phyloP scores from a whole-genome alignment of 2,329 filamentous ascomycete genomes.

The Onygena corvina region DNA sequence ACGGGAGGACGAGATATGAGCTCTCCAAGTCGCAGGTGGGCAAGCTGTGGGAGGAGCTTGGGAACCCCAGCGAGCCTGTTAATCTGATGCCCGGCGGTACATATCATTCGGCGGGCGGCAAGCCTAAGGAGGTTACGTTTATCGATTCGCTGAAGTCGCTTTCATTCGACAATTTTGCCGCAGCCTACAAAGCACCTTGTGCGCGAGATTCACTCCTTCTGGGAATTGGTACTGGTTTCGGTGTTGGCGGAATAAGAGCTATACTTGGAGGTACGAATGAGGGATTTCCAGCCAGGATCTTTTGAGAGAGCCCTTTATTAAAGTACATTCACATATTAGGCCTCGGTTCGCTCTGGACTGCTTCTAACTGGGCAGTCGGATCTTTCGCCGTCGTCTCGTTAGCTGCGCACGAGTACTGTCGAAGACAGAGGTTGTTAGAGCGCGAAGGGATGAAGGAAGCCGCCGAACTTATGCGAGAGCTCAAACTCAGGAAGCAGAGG shows the following conservation, averaged over 20 bases:
- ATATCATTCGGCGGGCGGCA: conserved; percentile 49
- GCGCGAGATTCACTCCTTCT: conserved; percentile 69
- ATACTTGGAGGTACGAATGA: conserved; percentile 55
- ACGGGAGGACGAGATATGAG: conserved; percentile 31
- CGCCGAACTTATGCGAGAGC: conserved; percentile 66
- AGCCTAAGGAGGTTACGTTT: conserved; percentile 32
- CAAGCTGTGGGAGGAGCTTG: conserved; percentile 39
- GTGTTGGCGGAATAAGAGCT: conserved; percentile 59
- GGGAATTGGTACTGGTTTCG: conserved; percentile 70
- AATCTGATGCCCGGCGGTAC: conserved; percentile 46
- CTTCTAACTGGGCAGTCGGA: conserved; percentile 77
- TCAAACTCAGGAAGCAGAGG: conserved; percentile 54
- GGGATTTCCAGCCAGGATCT: background rate
- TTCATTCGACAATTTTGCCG: conserved; percentile 43
- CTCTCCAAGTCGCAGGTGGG: conserved; percentile 35
- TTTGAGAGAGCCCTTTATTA: background rate
- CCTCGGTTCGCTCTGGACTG: conserved; percentile 49
- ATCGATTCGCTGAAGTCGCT: conserved; percentile 33
- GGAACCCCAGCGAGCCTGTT: conserved; percentile 38
- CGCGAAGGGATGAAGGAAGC: conserved; percentile 72
- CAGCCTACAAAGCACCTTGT: conserved; percentile 68
- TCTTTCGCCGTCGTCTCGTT: conserved; percentile 59
- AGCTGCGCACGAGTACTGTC: conserved; percentile 72
- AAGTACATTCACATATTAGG: conserved; percentile 16
- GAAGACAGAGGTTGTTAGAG: conserved; percentile 60